These are phyloP conservation scores for Chlorella sp. DNA, from an alignment of 139 green algal genomes.

Conservation along the genomic window DNA sequence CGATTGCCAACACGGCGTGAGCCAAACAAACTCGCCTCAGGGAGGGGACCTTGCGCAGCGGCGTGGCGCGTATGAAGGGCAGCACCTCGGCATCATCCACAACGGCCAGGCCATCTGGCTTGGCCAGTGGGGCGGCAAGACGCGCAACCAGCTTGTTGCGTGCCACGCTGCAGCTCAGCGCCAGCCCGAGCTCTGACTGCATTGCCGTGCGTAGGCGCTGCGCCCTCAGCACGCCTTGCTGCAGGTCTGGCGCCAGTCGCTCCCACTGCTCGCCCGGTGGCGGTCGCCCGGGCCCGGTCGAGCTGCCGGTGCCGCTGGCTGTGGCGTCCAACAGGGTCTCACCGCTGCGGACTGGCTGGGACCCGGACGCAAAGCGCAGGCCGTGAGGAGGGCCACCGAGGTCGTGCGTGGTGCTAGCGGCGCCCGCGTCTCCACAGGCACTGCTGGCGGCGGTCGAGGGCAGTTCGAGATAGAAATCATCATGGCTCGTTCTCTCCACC, in stretches of 20 bases:
- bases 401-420: too few relatives aligned
- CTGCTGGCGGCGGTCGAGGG: slow-evolving; percentile 21
- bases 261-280: slow-evolving; percentile 35
- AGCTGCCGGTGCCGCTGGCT: too few relatives aligned
- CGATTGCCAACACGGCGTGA: too few relatives aligned
- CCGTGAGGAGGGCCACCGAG: too few relatives aligned
- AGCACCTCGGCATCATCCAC: slow-evolving; percentile 24
- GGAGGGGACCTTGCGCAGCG: slow-evolving; percentile 38
- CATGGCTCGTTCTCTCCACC: slow-evolving; percentile 49
- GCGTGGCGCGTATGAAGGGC: slow-evolving; percentile 35
- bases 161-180: slow-evolving; percentile 50
- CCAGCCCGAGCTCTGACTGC: slow-evolving; percentile 34
- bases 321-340: too few relatives aligned
- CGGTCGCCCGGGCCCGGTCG: too few relatives aligned
- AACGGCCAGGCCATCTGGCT: slow-evolving; percentile 52
- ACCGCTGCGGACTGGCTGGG: too few relatives aligned
- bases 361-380: too few relatives aligned
- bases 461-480: slow-evolving; percentile 61
- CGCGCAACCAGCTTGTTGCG: slow-evolving; percentile 56
- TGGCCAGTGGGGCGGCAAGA: slow-evolving; percentile 51
- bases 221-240: slow-evolving; percentile 36
- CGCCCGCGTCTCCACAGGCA: background rate
- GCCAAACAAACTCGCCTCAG: slow-evolving; percentile 27
- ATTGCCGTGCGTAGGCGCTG: slow-evolving; percentile 14
- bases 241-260: slow-evolving; percentile 33